phyloP scores from a whole-genome alignment of 2,329 filamentous ascomycete species.

The Venturia carpophila region DNA sequence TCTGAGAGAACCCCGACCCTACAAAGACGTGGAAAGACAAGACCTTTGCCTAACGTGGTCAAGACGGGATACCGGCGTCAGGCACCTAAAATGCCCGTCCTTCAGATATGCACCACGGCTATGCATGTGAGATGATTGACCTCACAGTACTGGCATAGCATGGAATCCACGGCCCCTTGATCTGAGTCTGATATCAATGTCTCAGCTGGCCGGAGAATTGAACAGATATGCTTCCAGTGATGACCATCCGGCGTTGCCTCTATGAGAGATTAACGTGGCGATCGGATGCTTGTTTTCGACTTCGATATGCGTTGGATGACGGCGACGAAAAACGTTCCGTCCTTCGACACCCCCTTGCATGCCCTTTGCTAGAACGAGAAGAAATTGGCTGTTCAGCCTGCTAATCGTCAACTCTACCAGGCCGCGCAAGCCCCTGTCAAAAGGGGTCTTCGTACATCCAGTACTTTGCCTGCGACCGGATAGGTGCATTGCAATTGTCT shows the following conservation, averaged over 20 bases:
- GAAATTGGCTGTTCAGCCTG: neutral
- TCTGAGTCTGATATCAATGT: neutral
- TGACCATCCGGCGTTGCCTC: neutral
- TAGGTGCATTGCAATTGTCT: neutral
- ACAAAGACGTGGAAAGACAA: neutral
- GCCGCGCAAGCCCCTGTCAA: neutral
- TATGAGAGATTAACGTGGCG: neutral
- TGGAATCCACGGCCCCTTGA: neutral
- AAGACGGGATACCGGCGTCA: neutral
- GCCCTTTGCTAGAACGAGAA: neutral
- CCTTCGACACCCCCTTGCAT: neutral
- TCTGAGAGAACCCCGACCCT: neutral
- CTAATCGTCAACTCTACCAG: conserved; percentile 5
- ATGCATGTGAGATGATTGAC: neutral
- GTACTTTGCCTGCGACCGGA: neutral
- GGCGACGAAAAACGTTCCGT: neutral
- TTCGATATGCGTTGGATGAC: neutral
- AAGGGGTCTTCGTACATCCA: neutral
- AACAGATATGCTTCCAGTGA: neutral
- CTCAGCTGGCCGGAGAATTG: neutral
- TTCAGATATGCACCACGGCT: neutral
- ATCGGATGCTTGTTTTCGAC: neutral
- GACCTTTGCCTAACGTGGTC: neutral
- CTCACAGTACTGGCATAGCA: neutral
- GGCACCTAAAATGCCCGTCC: neutral